Base-by-base conservation (phyloP, 768 basidiomycete species). In the Daedalea quercina region DNA sequence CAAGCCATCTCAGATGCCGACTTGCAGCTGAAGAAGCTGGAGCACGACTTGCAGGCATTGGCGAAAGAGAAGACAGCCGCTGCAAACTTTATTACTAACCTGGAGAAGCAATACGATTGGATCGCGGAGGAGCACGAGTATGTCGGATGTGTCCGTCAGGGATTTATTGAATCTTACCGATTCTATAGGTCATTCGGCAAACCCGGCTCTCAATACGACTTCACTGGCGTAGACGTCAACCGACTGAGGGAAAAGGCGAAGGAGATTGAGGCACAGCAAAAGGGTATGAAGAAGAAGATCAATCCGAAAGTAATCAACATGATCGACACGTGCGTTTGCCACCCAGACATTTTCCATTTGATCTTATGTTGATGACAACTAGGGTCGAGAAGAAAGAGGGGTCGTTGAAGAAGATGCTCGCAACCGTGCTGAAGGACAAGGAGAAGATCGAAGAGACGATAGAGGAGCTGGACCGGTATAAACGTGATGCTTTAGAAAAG, bases 301-400 rank as follows among this genome's bases (percentile, higher is more conserved):
- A 98, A 99, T 61, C 85, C 86, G 2, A 96, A 95, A 67, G 94
- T 93, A 44, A 83, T 96, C 74, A 90, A 86, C 60, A 94, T 94
- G 89, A 90, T 97, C 47, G 95, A 96, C 59, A 86, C 80, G 93
- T 96, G 56, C 54, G 84, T 69, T 15, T 13, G 13, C 22, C 26
- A 9, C 9, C 23, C 3, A 23, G n/a, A 24, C 1, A 19, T 11
- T 33, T 20, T 52, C 43, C 19, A 24, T 24, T 8, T 65, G 22
- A 44, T 22, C 40, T 55, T 42, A 34, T 9, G 45, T 26, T 9
- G 55, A 24, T 24, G 31, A 15, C 31, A 11, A 42, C 11, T 61
- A 96, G 94, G 51, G 90, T 94, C 44, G 96, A 98, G 75, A 96
- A 95, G 76, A 85, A 87, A 62, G 95, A 99, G 67, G 67, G 76